phyloP scores from a whole-genome alignment of 805 yeast species.

The Candida incommunis region DNA sequence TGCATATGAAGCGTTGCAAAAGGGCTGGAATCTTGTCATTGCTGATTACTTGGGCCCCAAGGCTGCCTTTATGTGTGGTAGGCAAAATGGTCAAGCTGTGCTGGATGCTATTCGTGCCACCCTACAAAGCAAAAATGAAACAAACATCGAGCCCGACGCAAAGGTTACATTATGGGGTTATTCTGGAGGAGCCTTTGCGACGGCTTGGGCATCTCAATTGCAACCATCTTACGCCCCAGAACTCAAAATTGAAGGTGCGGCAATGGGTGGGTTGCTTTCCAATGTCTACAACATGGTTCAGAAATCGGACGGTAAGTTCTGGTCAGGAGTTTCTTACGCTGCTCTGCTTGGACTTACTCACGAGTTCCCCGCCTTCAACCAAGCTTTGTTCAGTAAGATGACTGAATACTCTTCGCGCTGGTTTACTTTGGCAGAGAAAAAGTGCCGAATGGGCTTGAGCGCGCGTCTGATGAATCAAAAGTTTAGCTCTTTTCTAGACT shows the following conservation, averaged over 20 bases:
- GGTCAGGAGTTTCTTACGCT: slow-evolving; percentile 13
- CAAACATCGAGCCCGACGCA: slow-evolving; percentile 8
- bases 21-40: slow-evolving; percentile 8
- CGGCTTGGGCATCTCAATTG: slow-evolving; percentile 16
- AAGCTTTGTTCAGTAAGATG: background rate
- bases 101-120: slow-evolving; percentile 17
- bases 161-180: slow-evolving; percentile 9
- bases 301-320: slow-evolving; percentile 9
- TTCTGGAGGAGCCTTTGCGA: slow-evolving; percentile 9
- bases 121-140: slow-evolving; percentile 6
- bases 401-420: background rate
- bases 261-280: slow-evolving; percentile 5
- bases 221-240: slow-evolving; percentile 16
- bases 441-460: background rate
- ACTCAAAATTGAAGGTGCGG: slow-evolving; percentile 5
- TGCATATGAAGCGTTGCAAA: slow-evolving; percentile 7
- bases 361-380: slow-evolving; percentile 10
- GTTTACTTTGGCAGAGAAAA: slow-evolving; percentile 1
- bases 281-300: slow-evolving; percentile 9
- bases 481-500: slow-evolving; percentile 2
- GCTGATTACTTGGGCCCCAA: slow-evolving; percentile 20
- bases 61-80: slow-evolving; percentile 18
- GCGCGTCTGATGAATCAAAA: background rate
- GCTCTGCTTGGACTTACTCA: slow-evolving; percentile 14
- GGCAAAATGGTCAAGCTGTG: slow-evolving; percentile 14